Conservation (phyloP, 129 eudicot genomes). For the Centrapalus pauciflorus region DNA sequence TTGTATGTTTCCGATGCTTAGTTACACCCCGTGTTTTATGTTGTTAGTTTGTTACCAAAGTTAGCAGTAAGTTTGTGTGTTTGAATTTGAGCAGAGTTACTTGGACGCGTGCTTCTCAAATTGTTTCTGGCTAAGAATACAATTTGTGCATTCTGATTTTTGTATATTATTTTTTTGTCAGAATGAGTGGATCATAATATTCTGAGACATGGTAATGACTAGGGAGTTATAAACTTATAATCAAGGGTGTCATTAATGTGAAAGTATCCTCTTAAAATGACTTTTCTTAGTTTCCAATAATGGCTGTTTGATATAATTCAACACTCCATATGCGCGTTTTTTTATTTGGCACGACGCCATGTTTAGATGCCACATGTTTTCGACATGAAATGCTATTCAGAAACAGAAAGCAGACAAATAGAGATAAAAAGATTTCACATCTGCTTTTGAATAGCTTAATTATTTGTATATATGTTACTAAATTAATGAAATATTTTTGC, state of each 20-base stretch:
- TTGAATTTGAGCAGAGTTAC: neutral
- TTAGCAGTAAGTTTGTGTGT: neutral
- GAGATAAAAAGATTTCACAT: neutral
- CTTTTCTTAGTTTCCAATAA: neutral
- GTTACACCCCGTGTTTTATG: neutral
- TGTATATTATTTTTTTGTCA: neutral
- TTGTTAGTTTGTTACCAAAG: neutral
- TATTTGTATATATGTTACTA: neutral
- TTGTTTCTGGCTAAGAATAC: neutral
- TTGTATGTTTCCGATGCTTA: neutral
- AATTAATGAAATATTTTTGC: neutral
- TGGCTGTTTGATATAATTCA: neutral
- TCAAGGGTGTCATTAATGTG: neutral
- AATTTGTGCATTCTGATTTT: neutral
- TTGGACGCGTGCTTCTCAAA: neutral
- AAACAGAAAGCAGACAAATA: slow-evolving; percentile 12
- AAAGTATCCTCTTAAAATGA: neutral
- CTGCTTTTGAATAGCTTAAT: neutral
- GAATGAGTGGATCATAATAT: neutral
- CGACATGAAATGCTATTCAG: too few relatives aligned
- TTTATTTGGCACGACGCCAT: neutral
- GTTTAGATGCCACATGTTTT: too few relatives aligned
- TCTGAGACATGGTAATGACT: neutral
- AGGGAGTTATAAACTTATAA: too few relatives aligned
- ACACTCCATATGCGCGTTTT: neutral